Base-by-base conservation (phyloP, 2,329 filamentous ascomycete genomes). In the Clarireedia sp. region DNA sequence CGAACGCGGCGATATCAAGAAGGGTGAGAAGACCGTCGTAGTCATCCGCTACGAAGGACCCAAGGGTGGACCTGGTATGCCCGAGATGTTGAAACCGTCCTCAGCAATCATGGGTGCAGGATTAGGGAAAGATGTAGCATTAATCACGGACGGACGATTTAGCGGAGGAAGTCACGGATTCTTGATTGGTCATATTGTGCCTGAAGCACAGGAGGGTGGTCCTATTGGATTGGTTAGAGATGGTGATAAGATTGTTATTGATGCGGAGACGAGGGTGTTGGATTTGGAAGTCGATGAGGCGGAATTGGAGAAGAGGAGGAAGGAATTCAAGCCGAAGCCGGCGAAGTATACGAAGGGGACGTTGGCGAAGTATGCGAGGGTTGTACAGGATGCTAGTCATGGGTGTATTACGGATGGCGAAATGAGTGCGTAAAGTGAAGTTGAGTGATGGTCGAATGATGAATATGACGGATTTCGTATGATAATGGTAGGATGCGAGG, bases 21-120 rank as follows among this genome's bases (percentile, higher is more conserved):
- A 87, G 74, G 84, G 84, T 52, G 85, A 89, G 67, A 89, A 89
- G 73, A 87, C 82, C 0, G 86, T 89, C 41, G 84, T 89, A 29
- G 82, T 89, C 51, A 88, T 89, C 70, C 82, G 86, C 45, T 89
- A 88, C 69, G 83, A 86, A 64, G 85, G 85, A 1, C 85, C 85
- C 40, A 87, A 86, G 71, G 85, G 85, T 55, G 85, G 84, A 2
- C 85, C 85, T 1, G 85, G 85, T 56, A 88, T 88, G 85, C 84
- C 69, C 24, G 85, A 89, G 73, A 87, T 87, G 83, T 70, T 89
- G 64, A 88, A 88, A 69, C 84, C 85, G 48, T 82, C 78, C 48
- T 83, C 83, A 12, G 84, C 84, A 29, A 85, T 89, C 68, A 89
- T 89, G 85, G 85, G 85, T 17, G 83, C 83, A 19, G 85, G 85